Evolutionary conservation across 208 protist genomes (phyloP), one percentile per base, ranked within the genome.

Genomic region (Tritrichomonas musculus): DNA sequence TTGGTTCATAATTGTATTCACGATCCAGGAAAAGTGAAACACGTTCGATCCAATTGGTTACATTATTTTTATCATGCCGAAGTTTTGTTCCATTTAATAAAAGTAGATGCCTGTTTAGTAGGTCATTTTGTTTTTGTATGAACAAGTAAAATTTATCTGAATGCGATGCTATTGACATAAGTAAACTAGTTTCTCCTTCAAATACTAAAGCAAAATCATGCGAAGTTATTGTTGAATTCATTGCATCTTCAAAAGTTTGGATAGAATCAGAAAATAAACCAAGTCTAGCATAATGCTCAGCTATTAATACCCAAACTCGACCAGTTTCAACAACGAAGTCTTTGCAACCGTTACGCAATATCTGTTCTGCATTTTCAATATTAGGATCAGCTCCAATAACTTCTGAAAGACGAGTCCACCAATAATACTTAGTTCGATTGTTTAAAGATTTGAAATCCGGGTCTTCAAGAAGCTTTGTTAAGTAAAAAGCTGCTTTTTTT

Each of bases 171-270:
- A 88, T 47, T 22, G 33, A 27, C 13, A 57, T 41, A 27, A 88
- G n/a, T 22, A 88, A 57, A 20, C 57, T 27, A 30, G 47, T 39
- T 55, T 25, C 77, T 47, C 77, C 47, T 39, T 44, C 27, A 49
- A 53, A 88, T 39, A 88, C 77, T 30, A 57, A 20, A 57, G 77
- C 41, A 57, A 88, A 88, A 49, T 88, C 77, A 50, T 88, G 77
- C 11, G 77, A 41, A 39, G 77, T 88, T 0, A 17, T 88, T 25
- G 77, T 88, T 60, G 20, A 27, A 20, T 44, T 55, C 41, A 88
- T 47, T 39, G 77, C 77, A 60, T 88, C 77, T 88, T 88, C 77
- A 88, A 53, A 88, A 57, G 47, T 50, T 57, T 88, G 77, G 20
- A 88, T n/a, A 20, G 47, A 14, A 36, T 88, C 77, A 57, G 77